Evolutionary conservation across 2,329 filamentous ascomycete species (phyloP), one percentile per base, ranked within the genome.

Genomic region (Thelonectria blattea): DNA sequence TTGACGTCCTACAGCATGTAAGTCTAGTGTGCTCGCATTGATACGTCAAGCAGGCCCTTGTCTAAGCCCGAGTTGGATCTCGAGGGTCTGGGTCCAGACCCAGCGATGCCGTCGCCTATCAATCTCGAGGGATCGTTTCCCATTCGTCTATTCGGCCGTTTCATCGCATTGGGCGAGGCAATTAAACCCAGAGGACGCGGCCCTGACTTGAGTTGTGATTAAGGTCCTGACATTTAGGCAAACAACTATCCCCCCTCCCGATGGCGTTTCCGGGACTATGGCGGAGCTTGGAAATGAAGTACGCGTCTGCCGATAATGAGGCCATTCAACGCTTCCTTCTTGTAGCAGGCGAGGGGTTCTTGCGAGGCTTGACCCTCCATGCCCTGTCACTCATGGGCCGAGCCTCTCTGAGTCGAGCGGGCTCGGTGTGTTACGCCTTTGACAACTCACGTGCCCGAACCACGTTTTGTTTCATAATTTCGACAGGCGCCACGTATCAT

Each of bases 251-350:
- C 24, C 37, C 45, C 45, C 52, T 39, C n/a, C 5, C 51, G 10
- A 10, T 14, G 32, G n/a, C 14, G n/a, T 12, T 51, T 39, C 30
- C 41, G 32, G 39, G 12, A 51, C 32, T 14, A 32, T 10, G 41
- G 57, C 52, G 57, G 57, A 60, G 41, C 57, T 60, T 46, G 17
- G 57, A 52, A 48, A 60, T 56, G 32, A 60, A 30, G 57, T 51
- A 60, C 57, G 52, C 57, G 57, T 56, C 47, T 41, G 5, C 46
- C 14, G 53, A 30, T 60, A 41, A 60, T 55, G 57, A 55, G 54
- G 45, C 52, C 22, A 17, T 10, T 50, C 52, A 37, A 17, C n/a
- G 15, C 30, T 17, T 32, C 30, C 27, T n/a, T 48, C 32, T 55
- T 47, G 9, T 20, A 42, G 32, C 7, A 12, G 11, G 20, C 12